Evolutionary conservation across 345 rosid species (phyloP).

Genomic region (Linum tenue): DNA sequence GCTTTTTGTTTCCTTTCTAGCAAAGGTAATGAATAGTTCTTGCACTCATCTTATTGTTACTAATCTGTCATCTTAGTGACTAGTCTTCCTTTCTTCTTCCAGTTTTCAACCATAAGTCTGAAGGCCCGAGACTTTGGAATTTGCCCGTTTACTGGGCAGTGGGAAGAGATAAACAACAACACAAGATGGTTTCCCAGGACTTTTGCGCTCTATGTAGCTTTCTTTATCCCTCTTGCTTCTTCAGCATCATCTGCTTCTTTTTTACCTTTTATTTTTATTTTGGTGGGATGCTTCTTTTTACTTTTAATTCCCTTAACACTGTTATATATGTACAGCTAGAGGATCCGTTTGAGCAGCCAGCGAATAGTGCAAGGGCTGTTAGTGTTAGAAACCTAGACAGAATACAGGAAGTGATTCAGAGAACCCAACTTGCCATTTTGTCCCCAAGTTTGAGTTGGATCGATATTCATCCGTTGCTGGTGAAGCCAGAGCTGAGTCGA

Average conservation of each 20-base stretch:
- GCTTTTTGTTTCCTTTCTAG: slow-evolving; percentile 68
- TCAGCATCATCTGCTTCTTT: background rate
- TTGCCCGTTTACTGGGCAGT: slow-evolving; percentile 61
- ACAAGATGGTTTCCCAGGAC: slow-evolving; percentile 77
- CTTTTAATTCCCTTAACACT: background rate
- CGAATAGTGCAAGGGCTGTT: slow-evolving; percentile 68
- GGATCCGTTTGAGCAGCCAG: slow-evolving; percentile 89
- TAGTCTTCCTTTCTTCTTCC: slow-evolving; percentile 1
- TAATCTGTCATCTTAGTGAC: background rate
- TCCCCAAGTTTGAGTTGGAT: slow-evolving; percentile 19
- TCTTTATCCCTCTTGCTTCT: slow-evolving; percentile 11
- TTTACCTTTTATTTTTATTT: background rate
- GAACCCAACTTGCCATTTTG: slow-evolving; percentile 30
- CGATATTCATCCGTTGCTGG: slow-evolving; percentile 28
- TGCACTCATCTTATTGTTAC: background rate
- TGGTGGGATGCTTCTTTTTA: slow-evolving; percentile 2
- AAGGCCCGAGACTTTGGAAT: slow-evolving; percentile 56
- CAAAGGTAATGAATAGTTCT: slow-evolving; percentile 39
- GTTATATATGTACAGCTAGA: slow-evolving; percentile 41
- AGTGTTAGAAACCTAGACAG: slow-evolving; percentile 35
- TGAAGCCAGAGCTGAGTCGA: slow-evolving; percentile 25
- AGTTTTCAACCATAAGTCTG: slow-evolving; percentile 48
- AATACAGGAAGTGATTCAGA: slow-evolving; percentile 47
- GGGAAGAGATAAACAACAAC: slow-evolving; percentile 55
- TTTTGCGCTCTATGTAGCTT: slow-evolving; percentile 52